Evolutionary conservation across 2,329 filamentous ascomycete species (phyloP), one percentile per base, ranked within the genome.

Genomic region (Fusarium drepaniforme): DNA sequence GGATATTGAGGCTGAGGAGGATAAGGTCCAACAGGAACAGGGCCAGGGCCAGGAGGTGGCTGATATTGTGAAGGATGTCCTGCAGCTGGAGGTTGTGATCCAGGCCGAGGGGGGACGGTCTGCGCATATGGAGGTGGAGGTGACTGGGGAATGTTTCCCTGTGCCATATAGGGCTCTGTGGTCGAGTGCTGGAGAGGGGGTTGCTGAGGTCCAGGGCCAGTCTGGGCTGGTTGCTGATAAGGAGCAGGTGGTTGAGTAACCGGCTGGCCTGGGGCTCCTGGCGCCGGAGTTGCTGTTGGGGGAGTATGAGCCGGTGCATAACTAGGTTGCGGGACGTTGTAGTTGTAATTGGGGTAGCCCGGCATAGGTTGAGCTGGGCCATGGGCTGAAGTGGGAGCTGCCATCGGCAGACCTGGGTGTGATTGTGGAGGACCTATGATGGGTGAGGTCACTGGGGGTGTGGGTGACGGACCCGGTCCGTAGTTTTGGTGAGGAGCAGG

Each of bases 101-200:
- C 75, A 23, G 69, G 71, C 30, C 74, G 59, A 44, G 44, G 37
- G 11, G 63, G 59, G 12, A 21, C 37, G 18, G 65, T 62, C 33
- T 76, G 75, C n/a, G 66, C 67, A 67, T 79, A 79, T 5, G 78
- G 75, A 59, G 78, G 78, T 15, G 76, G 78, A 12, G 78, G 78
- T 30, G 76, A 78, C 35, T 72, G 70, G 13, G 76, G 70, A 21
- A 61, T 67, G n/a, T 64, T 56, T 11, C 60, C 30, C 16, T 62
- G 61, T 16, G 33, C 44, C 11, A 62, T 35, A 37, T 67, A 66
- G 15, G 76, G 60, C 35, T 66, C 64, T 33, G 64, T 70, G 11
- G 25, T 67, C 30, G 66, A 33, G 21, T 75, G 73, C 25, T 70
- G 73, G 9, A 53, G 21, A 21, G 70, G 66, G 11, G 67, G 61